Evolutionary conservation across 495 filamentous ascomycete genomes (phyloP), one percentile per base, ranked within the genome.

Genomic region (Parathielavia appendiculata): DNA sequence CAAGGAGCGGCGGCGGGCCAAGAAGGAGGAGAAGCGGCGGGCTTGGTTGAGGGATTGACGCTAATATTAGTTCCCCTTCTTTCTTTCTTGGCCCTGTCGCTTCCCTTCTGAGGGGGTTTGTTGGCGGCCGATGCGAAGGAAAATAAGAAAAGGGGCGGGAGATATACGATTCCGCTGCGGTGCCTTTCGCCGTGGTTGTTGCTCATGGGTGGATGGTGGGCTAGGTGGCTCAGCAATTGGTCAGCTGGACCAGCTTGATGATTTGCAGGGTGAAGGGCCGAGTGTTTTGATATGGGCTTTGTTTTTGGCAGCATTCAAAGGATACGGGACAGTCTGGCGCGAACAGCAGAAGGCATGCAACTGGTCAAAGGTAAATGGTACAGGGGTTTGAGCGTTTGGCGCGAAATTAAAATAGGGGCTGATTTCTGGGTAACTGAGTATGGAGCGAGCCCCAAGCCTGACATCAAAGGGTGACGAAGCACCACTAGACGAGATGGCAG

Each of bases 1-100:
- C 68, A 84, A 83, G 67, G 81, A 88, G 72, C 88, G 86, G 80
- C 71, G 85, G 53, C 74, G 75, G 41, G 81, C 80, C 16, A 91
- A 83, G 79, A 98, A 98, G 76, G 91, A 96, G 69, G 91, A 97
- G 76, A 97, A 95, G 75, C 76, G 92, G 48, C 75, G 91, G 53
- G 95, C 91, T 16, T 98, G 95, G 91, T 72, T 97, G 66, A 74
- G 85, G 51, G 92, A 97, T 77, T 96, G 74, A 68, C 17, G 30
- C 26, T 20, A 36, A 1, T 38, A 19, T 47, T 30, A 1, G 14
- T 53, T 48, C n/a, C 23, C 32, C 5, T 44, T 47, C 14, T 57
- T 57, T 20, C 35, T 36, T 23, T 40, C 41, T 51, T 51, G 40
- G 11, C 5, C 4, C 11, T 46, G 46, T 32, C 5, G 11, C 0